Evolutionary conservation across 805 yeast species (phyloP).

Genomic region (Saccharomycopsis sp.): DNA sequence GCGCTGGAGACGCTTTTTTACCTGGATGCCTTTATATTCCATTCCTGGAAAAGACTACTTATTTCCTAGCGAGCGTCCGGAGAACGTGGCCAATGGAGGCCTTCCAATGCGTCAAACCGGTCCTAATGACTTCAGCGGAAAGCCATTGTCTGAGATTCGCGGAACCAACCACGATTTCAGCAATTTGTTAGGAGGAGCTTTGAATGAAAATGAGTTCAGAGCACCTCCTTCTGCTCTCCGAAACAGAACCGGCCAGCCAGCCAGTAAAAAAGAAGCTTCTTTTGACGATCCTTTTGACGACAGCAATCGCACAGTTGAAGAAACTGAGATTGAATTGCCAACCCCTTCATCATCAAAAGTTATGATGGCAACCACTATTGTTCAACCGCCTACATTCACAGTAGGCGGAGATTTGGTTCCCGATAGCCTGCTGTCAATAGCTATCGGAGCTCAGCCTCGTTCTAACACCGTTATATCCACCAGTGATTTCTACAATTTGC

Average conservation of each 20-base stretch:
- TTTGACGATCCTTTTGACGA: not conserved
- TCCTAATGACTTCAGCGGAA: not conserved
- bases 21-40: conserved; percentile 39
- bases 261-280: conserved; percentile 7
- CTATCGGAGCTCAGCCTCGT: not conserved
- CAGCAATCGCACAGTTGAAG: not conserved
- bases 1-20: conserved; percentile 35
- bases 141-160: conserved; percentile 1
- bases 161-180: conserved; percentile 18
- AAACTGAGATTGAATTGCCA: not conserved
- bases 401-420: not conserved
- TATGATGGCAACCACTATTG: not conserved
- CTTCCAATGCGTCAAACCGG: not conserved
- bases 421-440: not conserved
- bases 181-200: conserved; percentile 2
- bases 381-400: not conserved
- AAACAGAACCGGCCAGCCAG: not conserved
- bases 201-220: conserved; percentile 12
- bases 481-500: conserved; percentile 9
- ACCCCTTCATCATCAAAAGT: not conserved
- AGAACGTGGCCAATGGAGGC: conserved; percentile 26
- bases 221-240: not conserved
- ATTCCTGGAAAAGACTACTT: conserved; percentile 32
- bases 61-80: conserved; percentile 21
- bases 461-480: conserved; percentile 13